Conservation (phyloP, 139 green algal species). For the Tetradesmus obliquus region DNA sequence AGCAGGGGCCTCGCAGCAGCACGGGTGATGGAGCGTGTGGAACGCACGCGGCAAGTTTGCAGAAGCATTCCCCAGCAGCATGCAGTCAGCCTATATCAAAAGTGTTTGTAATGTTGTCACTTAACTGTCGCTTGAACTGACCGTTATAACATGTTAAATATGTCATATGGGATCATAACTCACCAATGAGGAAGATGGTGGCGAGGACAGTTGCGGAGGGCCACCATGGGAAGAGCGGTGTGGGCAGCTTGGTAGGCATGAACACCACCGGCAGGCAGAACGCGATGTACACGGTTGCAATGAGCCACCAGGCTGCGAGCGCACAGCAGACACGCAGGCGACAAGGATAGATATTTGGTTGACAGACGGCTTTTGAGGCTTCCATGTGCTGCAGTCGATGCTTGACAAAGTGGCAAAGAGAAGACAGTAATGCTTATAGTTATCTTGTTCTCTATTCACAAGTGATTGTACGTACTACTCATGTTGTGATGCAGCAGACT, state of each 20-base stretch:
- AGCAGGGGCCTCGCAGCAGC: too few relatives aligned
- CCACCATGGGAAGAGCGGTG: slow-evolving; percentile 39
- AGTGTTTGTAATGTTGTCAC: too few relatives aligned
- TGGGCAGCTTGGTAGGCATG: slow-evolving; percentile 5
- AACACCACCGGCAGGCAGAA: slow-evolving; percentile 38
- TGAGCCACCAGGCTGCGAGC: slow-evolving; percentile 28
- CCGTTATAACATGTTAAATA: too few relatives aligned
- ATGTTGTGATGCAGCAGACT: not conserved
- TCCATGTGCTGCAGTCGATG: not conserved
- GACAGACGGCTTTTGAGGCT: not conserved
- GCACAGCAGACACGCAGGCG: not conserved
- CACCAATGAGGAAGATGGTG: slow-evolving; percentile 39
- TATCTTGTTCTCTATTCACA: too few relatives aligned
- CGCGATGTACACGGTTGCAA: slow-evolving; percentile 21
- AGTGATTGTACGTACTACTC: not conserved
- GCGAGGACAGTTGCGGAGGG: slow-evolving; percentile 30
- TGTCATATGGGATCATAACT: not conserved
- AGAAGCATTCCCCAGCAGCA: not conserved
- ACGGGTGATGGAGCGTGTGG: too few relatives aligned
- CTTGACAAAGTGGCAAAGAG: not conserved
- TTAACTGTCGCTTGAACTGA: too few relatives aligned
- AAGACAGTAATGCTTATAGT: too few relatives aligned
- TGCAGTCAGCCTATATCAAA: too few relatives aligned
- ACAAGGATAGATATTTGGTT: not conserved
- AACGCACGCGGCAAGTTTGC: not conserved